A percentile compares a stretch with the other conserved stretches of the same genome.
Evolutionary conservation across 768 basidiomycete genomes (phyloP).

Genomic region (Leccinellum rugosiceps): DNA sequence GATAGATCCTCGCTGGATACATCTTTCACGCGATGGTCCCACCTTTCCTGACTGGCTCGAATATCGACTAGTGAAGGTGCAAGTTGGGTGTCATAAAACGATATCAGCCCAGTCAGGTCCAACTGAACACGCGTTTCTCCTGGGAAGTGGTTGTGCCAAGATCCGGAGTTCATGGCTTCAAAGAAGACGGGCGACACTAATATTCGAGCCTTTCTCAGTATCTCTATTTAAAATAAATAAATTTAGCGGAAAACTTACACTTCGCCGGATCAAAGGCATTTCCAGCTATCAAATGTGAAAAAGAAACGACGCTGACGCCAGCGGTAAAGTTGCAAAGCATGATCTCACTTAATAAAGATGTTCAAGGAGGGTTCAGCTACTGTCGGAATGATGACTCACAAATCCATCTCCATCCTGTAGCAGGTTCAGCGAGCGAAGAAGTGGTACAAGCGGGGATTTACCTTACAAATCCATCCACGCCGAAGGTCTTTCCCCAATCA

Average conservation of each 20-base stretch:
- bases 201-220: not conserved
- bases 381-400: slow-evolving; percentile 19
- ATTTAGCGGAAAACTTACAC: not conserved
- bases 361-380: not conserved
- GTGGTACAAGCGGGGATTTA: not conserved
- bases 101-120: slow-evolving; percentile 33
- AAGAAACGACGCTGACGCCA: slow-evolving; percentile 27
- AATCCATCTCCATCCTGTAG: slow-evolving; percentile 30
- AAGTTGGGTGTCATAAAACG: slow-evolving; percentile 36
- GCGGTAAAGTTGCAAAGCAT: slow-evolving; percentile 34
- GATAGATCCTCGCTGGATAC: slow-evolving; percentile 25
- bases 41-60: slow-evolving; percentile 25
- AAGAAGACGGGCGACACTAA: not conserved
- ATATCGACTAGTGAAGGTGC: slow-evolving; percentile 28
- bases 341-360: slow-evolving; percentile 31
- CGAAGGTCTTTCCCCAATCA: slow-evolving; percentile 39
- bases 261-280: rapidly evolving
- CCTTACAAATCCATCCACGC: slow-evolving; percentile 49
- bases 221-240: no score
- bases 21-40: slow-evolving; percentile 30
- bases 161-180: slow-evolving; percentile 15
- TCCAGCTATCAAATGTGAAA: slow-evolving; percentile 8
- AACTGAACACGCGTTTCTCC: slow-evolving; percentile 35
- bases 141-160: slow-evolving; percentile 35
- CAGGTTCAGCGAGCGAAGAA: not conserved